Percentiles rank a stretch among this genome's conserved stretches.
Conservation (phyloP, 108 stramenopile genomes). For the Thalassiosira profunda region DNA sequence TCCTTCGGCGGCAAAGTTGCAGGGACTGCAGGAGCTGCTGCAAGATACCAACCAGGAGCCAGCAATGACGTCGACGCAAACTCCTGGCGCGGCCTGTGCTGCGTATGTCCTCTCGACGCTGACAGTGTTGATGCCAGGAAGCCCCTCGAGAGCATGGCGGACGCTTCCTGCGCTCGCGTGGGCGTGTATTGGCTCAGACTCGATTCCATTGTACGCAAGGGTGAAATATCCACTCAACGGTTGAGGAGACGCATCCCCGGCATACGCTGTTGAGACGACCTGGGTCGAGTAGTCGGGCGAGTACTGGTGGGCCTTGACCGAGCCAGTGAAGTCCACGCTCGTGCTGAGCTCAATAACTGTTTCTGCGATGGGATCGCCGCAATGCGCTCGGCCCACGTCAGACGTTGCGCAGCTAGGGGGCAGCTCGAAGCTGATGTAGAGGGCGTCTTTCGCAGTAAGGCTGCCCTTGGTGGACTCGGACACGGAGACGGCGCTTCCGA, state of each 20-base stretch:
- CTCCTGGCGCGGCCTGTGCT: conserved; percentile 15
- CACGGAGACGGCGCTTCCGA: conserved; percentile 51
- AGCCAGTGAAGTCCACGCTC: conserved; percentile 26
- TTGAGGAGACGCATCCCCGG: not conserved
- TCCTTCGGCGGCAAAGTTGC: conserved; percentile 53
- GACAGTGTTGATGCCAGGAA: conserved; percentile 66
- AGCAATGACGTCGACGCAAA: conserved; percentile 42
- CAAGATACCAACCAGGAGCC: conserved; percentile 45
- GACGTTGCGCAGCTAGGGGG: conserved; percentile 61
- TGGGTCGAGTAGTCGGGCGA: conserved; percentile 49
- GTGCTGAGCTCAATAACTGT: conserved; percentile 31
- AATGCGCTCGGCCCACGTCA: conserved; percentile 53
- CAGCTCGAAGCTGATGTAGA: conserved; percentile 55
- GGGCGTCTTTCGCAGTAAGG: conserved; percentile 43
- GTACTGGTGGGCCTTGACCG: conserved; percentile 9
- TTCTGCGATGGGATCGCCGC: conserved; percentile 54
- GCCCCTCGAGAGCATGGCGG: conserved; percentile 53
- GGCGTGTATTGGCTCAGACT: conserved; percentile 49
- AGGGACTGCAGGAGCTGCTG: conserved; percentile 47
- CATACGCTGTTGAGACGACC: conserved; percentile 36
- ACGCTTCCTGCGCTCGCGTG: conserved; percentile 67
- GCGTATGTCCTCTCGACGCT: conserved; percentile 46
- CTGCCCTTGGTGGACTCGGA: conserved; percentile 67
- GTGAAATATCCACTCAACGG: conserved; percentile 63
- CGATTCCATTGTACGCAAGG: conserved; percentile 59